These are phyloP conservation scores for Lentinula sp. DNA, from an alignment of 768 basidiomycete genomes.

Conservation along the genomic window DNA sequence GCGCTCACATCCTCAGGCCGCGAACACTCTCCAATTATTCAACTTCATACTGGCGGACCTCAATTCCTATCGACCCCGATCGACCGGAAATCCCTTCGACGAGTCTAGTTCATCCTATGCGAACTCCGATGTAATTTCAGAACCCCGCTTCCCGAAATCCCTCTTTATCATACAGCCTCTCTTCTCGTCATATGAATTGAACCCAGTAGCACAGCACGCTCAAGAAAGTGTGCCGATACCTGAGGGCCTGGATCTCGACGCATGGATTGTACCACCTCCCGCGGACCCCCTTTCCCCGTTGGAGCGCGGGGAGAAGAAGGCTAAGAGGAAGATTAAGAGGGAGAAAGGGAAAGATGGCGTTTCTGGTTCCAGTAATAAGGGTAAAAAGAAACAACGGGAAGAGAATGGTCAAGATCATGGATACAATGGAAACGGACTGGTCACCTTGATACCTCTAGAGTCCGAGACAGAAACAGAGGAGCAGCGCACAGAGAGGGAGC, in stretches of 20 bases:
- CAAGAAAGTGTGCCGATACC: conserved; percentile 81
- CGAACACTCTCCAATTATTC: conserved; percentile 71
- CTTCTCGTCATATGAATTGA: conserved; percentile 73
- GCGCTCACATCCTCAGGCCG: conserved; percentile 47
- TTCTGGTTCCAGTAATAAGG: conserved; percentile 17
- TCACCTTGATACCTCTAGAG: conserved; percentile 30
- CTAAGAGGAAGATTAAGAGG: conserved; percentile 30
- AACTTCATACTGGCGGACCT: conserved; percentile 74
- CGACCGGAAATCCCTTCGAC: conserved; percentile 26
- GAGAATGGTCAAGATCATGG: conserved; percentile 10
- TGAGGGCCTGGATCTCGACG: conserved; percentile 79
- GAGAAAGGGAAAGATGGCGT: conserved; percentile 26
- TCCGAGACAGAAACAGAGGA: conserved; percentile 47
- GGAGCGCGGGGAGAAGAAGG: conserved; percentile 35
- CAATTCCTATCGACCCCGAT: conserved; percentile 41
- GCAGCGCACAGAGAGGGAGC: conserved; percentile 53
- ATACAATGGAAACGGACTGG: conserved; percentile 9
- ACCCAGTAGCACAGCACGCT: conserved; percentile 74
- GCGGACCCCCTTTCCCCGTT: conserved; percentile 29
- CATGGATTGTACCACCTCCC: conserved; percentile 73
- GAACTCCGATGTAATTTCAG: conserved; percentile 15
- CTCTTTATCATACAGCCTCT: conserved; percentile 81
- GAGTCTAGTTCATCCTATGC: conserved; percentile 36
- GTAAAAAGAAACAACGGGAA: conserved; percentile 28
- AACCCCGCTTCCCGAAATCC: conserved; percentile 79